These are phyloP conservation scores for Knufia petricola DNA, from an alignment of 2,329 filamentous ascomycete genomes.

Conservation along the genomic window DNA sequence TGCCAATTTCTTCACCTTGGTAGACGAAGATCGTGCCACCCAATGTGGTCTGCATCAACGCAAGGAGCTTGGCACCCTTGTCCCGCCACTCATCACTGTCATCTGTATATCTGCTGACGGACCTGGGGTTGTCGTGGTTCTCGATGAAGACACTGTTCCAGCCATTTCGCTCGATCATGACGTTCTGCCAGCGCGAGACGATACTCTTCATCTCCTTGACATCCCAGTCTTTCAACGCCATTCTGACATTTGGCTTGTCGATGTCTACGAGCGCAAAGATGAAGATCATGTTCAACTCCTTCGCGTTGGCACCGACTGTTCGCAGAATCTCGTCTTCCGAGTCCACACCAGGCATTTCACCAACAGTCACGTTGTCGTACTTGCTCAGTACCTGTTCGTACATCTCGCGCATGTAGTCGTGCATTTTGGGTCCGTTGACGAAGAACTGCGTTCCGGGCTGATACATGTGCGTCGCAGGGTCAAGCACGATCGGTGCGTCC, in stretches of 20 bases:
- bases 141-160: constrained; percentile 46
- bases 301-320: constrained; percentile 27
- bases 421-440: constrained; percentile 28
- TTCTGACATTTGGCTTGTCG: constrained; percentile 25
- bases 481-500: constrained; percentile 31
- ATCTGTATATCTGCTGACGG: constrained; percentile 39
- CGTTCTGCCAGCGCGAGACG: constrained; percentile 37
- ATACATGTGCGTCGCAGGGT: constrained; percentile 32
- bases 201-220: constrained; percentile 34
- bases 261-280: constrained; percentile 31
- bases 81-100: constrained; percentile 39
- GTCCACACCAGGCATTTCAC: constrained; percentile 31
- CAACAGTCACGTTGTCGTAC: constrained; percentile 34
- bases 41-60: constrained; percentile 33
- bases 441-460: constrained; percentile 38
- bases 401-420: constrained; percentile 32
- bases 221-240: constrained; percentile 30
- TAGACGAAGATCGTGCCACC: constrained; percentile 59
- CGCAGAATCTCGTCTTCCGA: constrained; percentile 29
- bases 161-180: constrained; percentile 40
- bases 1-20: constrained; percentile 60
- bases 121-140: constrained; percentile 46
- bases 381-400: constrained; percentile 26
- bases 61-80: constrained; percentile 39
- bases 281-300: constrained; percentile 34